Evolutionary conservation across 345 rosid species (phyloP), one percentile per base, ranked within the genome.

Genomic region (Heritiera littoralis): DNA sequence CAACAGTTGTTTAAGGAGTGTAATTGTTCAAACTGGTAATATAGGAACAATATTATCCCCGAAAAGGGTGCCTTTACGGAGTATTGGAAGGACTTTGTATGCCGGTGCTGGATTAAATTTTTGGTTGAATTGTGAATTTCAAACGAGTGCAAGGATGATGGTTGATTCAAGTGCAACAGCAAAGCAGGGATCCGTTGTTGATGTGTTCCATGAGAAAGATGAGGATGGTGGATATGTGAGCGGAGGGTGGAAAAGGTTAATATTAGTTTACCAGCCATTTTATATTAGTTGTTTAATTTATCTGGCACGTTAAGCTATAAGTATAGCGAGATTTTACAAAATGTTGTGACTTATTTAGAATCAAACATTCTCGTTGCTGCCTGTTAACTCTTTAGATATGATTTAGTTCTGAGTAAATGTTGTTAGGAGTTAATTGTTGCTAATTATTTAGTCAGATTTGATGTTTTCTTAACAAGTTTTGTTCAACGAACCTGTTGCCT

Each of bases 201-300:
- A 86, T 81, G 60, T 85, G 51, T 74, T 85, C 48, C 81, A 76
- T 1, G 91, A 81, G 84, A 92, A 91, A 86, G 93, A 91, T 41
- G 98, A 92, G 2, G 93, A 84, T 32, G 89, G 87, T 30, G 92
- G 93, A 80, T 92, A 83, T 85, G 87, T 91, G 6, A 87, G 95
- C 73, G 98, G 98, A 85, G 95, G 92, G 28, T 91, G 95, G 97
- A 91, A 89, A 90, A 90, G 97, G 99, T 96, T 64, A 82, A 81
- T 79, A 66, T 49, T 9, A 18, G 49, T 56, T 77, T 9, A 38
- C 51, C 15, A 43, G 14, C 43, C 30, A 30, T 12, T 69, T 67
- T 72, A 7, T 15, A 20, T 81, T 40, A 2, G 32, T 51, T 49
- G 7, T 56, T 32, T 13, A 54, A 54, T 64, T 46, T 7, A 20